phyloP scores from a whole-genome alignment of 108 stramenopile genomes.

The Pseudonitzschia multiseries region DNA sequence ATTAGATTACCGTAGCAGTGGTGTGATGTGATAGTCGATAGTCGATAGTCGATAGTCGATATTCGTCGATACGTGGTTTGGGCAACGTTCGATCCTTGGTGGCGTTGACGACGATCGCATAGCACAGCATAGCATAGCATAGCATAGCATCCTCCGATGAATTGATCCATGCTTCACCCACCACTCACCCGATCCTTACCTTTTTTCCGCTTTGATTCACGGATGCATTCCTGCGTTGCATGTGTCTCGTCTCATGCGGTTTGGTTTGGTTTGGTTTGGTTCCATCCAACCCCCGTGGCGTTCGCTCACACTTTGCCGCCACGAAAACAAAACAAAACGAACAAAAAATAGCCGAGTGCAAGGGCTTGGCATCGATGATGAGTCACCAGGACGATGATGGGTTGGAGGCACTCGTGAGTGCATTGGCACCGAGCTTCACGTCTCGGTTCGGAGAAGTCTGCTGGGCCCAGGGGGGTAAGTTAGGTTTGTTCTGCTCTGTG shows the following conservation, averaged over 20 bases:
- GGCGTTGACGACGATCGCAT: no score
- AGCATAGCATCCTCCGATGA: no score
- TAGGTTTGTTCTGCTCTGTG: neutral
- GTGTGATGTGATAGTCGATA: neutral
- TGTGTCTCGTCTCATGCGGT: no score
- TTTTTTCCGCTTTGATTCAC: no score
- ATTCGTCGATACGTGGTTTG: no score
- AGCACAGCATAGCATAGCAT: no score
- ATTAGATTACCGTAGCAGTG: no score
- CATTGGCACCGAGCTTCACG: slow-evolving; percentile 63
- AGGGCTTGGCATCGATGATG: slow-evolving; percentile 25
- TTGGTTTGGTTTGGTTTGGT: neutral
- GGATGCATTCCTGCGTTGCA: no score
- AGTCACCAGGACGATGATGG: slow-evolving; percentile 44
- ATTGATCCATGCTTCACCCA: no score
- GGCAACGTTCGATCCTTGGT: no score
- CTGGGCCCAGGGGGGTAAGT: slow-evolving; percentile 76
- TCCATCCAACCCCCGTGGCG: no score
- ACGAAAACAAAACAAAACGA: neutral
- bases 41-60: neutral
- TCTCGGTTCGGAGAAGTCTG: slow-evolving; percentile 81
- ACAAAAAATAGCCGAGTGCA: slow-evolving; percentile 25
- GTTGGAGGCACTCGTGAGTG: slow-evolving; percentile 61
- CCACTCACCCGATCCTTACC: no score
- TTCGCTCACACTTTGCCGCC: neutral